Evolutionary conservation across 768 basidiomycete species (phyloP), one percentile per base, ranked within the genome.

Genomic region (Coprinopsis cinerea): DNA sequence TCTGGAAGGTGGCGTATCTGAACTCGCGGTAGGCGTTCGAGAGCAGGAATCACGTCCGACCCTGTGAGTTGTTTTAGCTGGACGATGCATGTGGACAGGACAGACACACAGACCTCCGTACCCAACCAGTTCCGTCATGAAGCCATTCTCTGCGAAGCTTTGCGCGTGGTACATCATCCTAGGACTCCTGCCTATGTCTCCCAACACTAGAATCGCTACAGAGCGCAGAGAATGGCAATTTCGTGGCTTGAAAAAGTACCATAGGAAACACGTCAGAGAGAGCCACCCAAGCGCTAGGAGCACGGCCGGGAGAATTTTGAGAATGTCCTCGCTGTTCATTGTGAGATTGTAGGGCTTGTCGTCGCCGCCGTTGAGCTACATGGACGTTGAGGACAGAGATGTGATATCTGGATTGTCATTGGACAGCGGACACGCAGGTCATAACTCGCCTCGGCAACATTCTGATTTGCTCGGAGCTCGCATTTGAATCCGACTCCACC

Each of bases 81-180:
- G 22, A 26, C 7, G 18, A 20, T n/a, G 7, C 34, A 17, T 39
- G 10, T 11, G 10, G 2, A 24, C 14, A 7, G 26, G 18, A 30
- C 24, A 22, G 41, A 20, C 18, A 13, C 1, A 44, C 78, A 56
- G 55, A 92, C 95, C 92, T 67, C 73, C 69, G 63, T 96, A 96
- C 14, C 92, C 95, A 48, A 98, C 78, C 15, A 99, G 61, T 57
- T 81, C 79, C 1, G 91, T 92, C 51, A 77, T 68, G 64, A 90
- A 96, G 4, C 76, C 81, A 47, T 82, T 76, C 49, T 83, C 78
- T 32, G 90, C 86, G 61, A 99, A 89, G 61, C 89, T 93, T 63
- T 95, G 82, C 0, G 95, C 87, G 59, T 99, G 96, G 64, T 97
- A 97, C 91, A 97, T 95, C 91, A 97, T 98, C 47, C 96, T 76